Evolutionary conservation across 164 flowering plant genomes (phyloP).

Genomic region (Taxillus chinensis): DNA sequence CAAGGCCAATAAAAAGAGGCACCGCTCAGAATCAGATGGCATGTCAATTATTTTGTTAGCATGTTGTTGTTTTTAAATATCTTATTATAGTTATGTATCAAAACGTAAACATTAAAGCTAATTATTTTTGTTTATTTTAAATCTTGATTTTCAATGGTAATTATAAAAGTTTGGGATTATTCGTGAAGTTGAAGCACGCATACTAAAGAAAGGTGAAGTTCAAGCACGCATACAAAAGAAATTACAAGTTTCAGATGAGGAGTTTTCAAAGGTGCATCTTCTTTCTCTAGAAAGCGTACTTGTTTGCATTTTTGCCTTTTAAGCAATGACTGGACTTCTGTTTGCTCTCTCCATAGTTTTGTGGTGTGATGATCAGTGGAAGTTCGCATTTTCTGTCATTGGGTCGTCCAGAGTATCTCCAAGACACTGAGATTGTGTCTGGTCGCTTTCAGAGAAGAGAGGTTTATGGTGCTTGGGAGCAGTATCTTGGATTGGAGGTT

Average conservation of each 20-base stretch:
- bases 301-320: not conserved
- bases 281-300: not conserved
- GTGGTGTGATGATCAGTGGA: slow-evolving; percentile 47
- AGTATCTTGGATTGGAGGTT: slow-evolving; percentile 88
- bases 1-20: no score
- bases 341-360: not conserved
- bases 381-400: slow-evolving; percentile 73
- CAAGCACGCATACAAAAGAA: slow-evolving; percentile 83
- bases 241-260: slow-evolving; percentile 87
- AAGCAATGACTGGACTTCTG: not conserved
- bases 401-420: slow-evolving; percentile 84
- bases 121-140: not conserved
- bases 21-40: slow-evolving; percentile 85
- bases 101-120: not conserved
- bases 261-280: slow-evolving; percentile 64
- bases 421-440: slow-evolving; percentile 67
- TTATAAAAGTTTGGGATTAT: slow-evolving; percentile 94
- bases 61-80: no score
- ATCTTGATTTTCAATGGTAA: slow-evolving; percentile 38
- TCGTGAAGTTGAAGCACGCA: slow-evolving; percentile 74
- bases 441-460: slow-evolving; percentile 84
- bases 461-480: slow-evolving; percentile 98
- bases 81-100: no score
- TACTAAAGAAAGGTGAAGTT: slow-evolving; percentile 89
- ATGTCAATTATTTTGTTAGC: slow-evolving; percentile 6